Evolutionary conservation across 768 basidiomycete species (phyloP).

Genomic region (Leccinum rimulosum): DNA sequence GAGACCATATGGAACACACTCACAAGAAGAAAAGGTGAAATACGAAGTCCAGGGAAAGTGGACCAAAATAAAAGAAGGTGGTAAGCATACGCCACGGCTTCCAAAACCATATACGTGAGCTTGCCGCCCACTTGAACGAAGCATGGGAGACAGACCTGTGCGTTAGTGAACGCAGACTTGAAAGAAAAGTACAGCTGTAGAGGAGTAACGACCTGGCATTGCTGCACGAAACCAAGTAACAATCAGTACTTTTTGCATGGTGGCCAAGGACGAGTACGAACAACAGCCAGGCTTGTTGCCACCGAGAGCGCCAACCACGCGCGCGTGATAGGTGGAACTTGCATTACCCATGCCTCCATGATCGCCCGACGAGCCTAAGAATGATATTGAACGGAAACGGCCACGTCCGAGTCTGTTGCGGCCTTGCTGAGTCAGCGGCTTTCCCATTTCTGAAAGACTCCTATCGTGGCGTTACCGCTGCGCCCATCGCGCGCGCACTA

Average conservation of each 20-base stretch:
- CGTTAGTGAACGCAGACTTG: constrained; percentile 77
- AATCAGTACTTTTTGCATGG: constrained; percentile 3
- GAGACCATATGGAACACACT: constrained; percentile 31
- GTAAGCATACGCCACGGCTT: constrained; percentile 88
- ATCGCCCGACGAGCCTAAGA: constrained; percentile 8
- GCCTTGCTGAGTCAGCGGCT: constrained; percentile 19
- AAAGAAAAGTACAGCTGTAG: constrained; percentile 92
- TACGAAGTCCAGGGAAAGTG: constrained; percentile 88
- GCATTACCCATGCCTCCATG: constrained; percentile 90
- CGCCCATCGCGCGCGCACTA: no score
- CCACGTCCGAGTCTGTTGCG: not conserved
- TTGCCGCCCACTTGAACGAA: not conserved
- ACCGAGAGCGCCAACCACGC: constrained; percentile 82
- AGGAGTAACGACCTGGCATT: constrained; percentile 89
- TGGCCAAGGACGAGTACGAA: constrained; percentile 41
- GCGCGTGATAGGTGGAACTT: constrained; percentile 90
- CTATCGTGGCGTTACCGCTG: no score
- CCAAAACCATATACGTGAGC: constrained; percentile 12
- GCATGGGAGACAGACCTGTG: constrained; percentile 47
- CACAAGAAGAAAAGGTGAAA: constrained; percentile 99
- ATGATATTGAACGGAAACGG: not conserved
- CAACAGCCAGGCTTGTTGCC: constrained; percentile 80
- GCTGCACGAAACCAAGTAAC: constrained; percentile 43
- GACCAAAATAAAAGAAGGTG: constrained; percentile 96
- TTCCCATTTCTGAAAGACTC: not conserved